Conservation (phyloP, 2,329 filamentous ascomycete species). For the Thelonectria discophora region DNA sequence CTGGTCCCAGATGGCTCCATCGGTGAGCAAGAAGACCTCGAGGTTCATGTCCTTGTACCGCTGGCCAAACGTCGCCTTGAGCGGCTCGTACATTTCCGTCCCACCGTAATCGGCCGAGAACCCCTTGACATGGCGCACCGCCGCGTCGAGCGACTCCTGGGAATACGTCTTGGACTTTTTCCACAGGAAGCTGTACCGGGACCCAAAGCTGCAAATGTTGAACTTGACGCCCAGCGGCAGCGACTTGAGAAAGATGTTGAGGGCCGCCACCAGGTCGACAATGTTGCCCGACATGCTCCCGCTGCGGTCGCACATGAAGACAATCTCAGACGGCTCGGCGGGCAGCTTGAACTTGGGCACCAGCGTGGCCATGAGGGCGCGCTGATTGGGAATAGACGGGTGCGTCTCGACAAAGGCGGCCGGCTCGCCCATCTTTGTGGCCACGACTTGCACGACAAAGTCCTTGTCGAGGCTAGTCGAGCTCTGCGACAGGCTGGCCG, state of each 20-base stretch:
- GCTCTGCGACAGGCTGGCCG: slow-evolving; percentile 65
- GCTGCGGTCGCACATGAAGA: slow-evolving; percentile 78
- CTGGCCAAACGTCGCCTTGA: slow-evolving; percentile 54
- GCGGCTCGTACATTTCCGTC: slow-evolving; percentile 60
- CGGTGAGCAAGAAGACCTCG: slow-evolving; percentile 65
- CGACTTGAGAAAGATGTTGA: slow-evolving; percentile 72
- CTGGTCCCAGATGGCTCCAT: slow-evolving; percentile 64
- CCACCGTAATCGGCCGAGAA: slow-evolving; percentile 61
- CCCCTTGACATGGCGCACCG: slow-evolving; percentile 51
- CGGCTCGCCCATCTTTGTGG: slow-evolving; percentile 68
- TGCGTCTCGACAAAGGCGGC: slow-evolving; percentile 73
- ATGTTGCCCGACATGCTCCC: slow-evolving; percentile 71
- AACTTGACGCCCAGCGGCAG: slow-evolving; percentile 71
- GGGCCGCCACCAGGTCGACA: slow-evolving; percentile 60
- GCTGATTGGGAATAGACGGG: slow-evolving; percentile 66
- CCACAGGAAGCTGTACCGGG: slow-evolving; percentile 56
- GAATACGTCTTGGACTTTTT: slow-evolving; percentile 56
- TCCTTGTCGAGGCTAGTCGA: slow-evolving; percentile 67
- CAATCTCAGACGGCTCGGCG: slow-evolving; percentile 65
- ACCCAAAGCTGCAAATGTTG: slow-evolving; percentile 76
- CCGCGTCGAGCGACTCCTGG: slow-evolving; percentile 53
- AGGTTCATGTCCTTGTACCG: slow-evolving; percentile 58
- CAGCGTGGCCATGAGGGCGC: slow-evolving; percentile 75
- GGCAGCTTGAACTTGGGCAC: slow-evolving; percentile 75
- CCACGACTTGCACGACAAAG: slow-evolving; percentile 72